Evolutionary conservation across 192 early-diverging fungal genomes (phyloP).

Genomic region (Allomyces javanicus): DNA sequence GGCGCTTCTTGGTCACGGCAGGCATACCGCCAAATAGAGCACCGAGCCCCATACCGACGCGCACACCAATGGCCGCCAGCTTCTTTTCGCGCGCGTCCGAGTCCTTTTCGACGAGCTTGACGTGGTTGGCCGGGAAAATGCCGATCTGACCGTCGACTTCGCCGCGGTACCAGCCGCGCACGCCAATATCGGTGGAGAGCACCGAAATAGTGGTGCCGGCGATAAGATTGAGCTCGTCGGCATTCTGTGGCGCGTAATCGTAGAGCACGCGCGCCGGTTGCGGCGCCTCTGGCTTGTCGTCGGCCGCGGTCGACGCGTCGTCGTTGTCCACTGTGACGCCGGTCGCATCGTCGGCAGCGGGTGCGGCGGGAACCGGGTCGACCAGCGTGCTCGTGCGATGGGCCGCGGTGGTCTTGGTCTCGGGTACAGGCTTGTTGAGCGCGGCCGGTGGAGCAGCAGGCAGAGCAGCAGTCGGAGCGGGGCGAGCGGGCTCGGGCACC

Average conservation of each 20-base stretch:
- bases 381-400: too few species aligned
- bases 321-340: too few species aligned
- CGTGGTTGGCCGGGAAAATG: background rate
- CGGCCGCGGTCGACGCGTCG: too few species aligned
- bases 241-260: background rate
- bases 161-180: background rate
- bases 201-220: background rate
- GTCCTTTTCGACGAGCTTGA: background rate
- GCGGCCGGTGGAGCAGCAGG: too few species aligned
- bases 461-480: too few species aligned
- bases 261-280: background rate
- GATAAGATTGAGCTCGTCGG: background rate
- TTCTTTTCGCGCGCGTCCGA: background rate
- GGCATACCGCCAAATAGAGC: background rate
- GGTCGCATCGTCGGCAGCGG: too few species aligned
- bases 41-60: background rate
- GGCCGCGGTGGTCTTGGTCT: too few species aligned
- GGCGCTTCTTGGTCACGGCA: background rate
- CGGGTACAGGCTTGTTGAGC: too few species aligned
- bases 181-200: background rate
- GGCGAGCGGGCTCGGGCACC: too few species aligned
- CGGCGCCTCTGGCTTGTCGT: too few species aligned
- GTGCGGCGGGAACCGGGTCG: too few species aligned
- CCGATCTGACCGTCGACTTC: background rate
- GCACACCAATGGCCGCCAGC: background rate